phyloP scores from a whole-genome alignment of 352 stramenopile genomes.

The Phytophthora litchii region DNA sequence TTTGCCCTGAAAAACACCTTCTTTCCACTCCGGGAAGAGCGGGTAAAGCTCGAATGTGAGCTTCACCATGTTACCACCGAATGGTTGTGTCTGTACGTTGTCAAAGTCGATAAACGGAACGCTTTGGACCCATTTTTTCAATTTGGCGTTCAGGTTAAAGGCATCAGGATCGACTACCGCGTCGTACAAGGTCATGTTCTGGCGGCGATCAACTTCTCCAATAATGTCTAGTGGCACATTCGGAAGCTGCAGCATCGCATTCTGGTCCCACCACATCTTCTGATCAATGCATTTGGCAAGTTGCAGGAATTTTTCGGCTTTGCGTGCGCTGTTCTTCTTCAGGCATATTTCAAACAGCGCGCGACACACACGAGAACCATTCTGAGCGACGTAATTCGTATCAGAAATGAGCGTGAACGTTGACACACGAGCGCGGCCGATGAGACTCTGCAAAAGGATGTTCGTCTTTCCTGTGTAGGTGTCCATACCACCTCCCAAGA shows the following conservation, averaged over 20 bases:
- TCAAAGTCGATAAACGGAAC: slow-evolving; percentile 75
- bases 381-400: slow-evolving; percentile 99
- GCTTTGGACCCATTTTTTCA: slow-evolving; percentile 70
- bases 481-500: slow-evolving; percentile 92
- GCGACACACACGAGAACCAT: slow-evolving; percentile 96
- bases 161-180: slow-evolving; percentile 44
- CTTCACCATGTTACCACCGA: slow-evolving; percentile 95
- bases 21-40: slow-evolving; percentile 78
- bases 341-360: slow-evolving; percentile 99
- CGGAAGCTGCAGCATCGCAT: slow-evolving; percentile 94
- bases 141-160: slow-evolving; percentile 55
- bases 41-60: slow-evolving; percentile 84
- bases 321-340: slow-evolving; percentile 85
- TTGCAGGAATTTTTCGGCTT: slow-evolving; percentile 94
- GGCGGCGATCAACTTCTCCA: slow-evolving; percentile 74
- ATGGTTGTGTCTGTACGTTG: slow-evolving; percentile 91
- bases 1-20: slow-evolving; percentile 59
- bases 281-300: slow-evolving; percentile 98
- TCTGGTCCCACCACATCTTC: slow-evolving; percentile 97
- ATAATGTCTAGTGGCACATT: slow-evolving; percentile 90
- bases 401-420: slow-evolving; percentile 99
- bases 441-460: slow-evolving; percentile 94
- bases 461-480: slow-evolving; percentile 95
- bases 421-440: slow-evolving; percentile 80
- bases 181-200: slow-evolving; percentile 75